Conservation (phyloP, 139 green algal species). For the Pseudopediastrum boryanum region DNA sequence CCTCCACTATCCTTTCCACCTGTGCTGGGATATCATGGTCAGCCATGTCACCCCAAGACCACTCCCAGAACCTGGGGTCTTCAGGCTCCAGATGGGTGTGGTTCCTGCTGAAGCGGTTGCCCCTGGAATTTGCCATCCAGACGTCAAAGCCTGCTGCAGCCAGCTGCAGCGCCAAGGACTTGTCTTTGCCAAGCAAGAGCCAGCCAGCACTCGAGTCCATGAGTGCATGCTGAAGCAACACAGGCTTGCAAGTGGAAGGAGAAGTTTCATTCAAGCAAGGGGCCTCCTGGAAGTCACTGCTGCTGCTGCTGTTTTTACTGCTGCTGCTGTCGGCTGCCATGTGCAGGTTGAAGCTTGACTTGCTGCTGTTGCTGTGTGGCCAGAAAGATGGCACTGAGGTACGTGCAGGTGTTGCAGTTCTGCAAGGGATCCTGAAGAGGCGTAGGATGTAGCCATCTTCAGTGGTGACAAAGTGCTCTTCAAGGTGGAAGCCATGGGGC, state of each 20-base stretch:
- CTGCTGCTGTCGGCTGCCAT: background rate
- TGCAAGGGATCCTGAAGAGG: slow-evolving; percentile 46
- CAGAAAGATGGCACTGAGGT: background rate
- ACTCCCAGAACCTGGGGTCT: slow-evolving; percentile 57
- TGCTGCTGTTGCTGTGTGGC: background rate
- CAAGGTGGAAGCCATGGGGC: slow-evolving; percentile 51
- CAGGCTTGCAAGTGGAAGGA: too few species aligned
- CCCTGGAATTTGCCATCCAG: slow-evolving; percentile 65
- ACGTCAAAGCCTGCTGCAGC: slow-evolving; percentile 75
- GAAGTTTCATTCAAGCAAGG: too few species aligned
- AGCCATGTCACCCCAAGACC: slow-evolving; percentile 66
- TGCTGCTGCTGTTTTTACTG: slow-evolving; percentile 6
- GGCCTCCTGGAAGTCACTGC: slow-evolving; percentile 19
- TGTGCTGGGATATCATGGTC: slow-evolving; percentile 64
- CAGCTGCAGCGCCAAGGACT: slow-evolving; percentile 79
- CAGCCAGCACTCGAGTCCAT: slow-evolving; percentile 70
- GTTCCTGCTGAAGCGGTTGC: slow-evolving; percentile 68
- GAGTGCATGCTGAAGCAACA: slow-evolving; percentile 71
- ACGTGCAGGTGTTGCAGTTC: background rate
- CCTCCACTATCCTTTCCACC: slow-evolving; percentile 37
- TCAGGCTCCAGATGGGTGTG: slow-evolving; percentile 56
- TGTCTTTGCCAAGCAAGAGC: slow-evolving; percentile 63
- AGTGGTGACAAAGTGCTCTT: slow-evolving; percentile 56
- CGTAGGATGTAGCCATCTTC: slow-evolving; percentile 49
- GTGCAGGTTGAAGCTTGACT: background rate